Base-by-base conservation (phyloP, 2,329 filamentous ascomycete genomes). In the Colletotrichum tanaceti region DNA sequence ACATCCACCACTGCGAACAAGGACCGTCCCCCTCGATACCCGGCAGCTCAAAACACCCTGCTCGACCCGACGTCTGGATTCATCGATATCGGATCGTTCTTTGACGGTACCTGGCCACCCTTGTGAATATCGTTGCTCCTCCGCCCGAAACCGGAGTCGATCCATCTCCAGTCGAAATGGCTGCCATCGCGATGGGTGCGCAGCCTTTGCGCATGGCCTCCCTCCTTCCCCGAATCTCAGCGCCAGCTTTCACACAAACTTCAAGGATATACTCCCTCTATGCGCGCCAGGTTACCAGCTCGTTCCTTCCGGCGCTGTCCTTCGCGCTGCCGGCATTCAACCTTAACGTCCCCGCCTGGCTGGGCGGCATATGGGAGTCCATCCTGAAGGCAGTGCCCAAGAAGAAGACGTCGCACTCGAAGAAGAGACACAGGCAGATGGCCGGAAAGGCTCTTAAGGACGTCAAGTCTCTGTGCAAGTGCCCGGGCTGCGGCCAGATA, bases 351-450 rank as follows among this genome's bases (percentile, higher is more conserved):
- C 84, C 84, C 10, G 88, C 83, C 58, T 77, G 94, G n/a, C 81
- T 97, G 24, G 90, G 88, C 64, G 92, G 92, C 71, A 90, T 99
- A 75, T 98, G 95, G 95, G 95, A 98, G 73, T 94, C 93, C 6
- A 88, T 99, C 53, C 85, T 99, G 73, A 90, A 90, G 73, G 96
- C 96, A 1, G 96, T 98, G 18, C 96, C 96, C 5, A 99, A 99
- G 87, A 98, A 97, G 84, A 99, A 98, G 88, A 97, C 94, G 41
- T 98, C 95, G 49, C 93, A 99, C 80, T 93, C 93, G 85, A 97
- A 96, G 84, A 97, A 94, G 86, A 88, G 96, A 74, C 91, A 94
- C 77, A 89, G 97, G 75, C 94, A 97, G 77, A 92, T 98, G 90
- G 95, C 94, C 28, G 96, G 96, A 76, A 99, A 99, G 83, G 95